Base-by-base conservation (phyloP, 225 moss, liverwort and hornwort species). In the Polytrichum commune region DNA sequence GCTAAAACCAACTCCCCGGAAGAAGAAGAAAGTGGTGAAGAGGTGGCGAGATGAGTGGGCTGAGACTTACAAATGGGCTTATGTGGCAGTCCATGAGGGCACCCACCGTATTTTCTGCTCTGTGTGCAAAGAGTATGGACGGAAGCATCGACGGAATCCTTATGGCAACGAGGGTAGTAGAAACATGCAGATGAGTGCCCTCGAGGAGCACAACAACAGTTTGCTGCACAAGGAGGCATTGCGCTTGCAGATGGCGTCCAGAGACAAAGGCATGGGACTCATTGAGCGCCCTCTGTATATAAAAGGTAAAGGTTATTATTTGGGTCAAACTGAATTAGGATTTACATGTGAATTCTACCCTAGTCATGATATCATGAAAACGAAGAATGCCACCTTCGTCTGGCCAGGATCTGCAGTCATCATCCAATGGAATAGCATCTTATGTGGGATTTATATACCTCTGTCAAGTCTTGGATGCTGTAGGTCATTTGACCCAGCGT, bases 31-130 rank as follows among this genome's bases (percentile, higher is more conserved):
- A 74, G 97, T 98, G 32, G 94, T 98, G 73, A 98, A 98, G 90
- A 88, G 94, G 74, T 98, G 97, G 97, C 92, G 97, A 27, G 97
- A 97, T 60, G 97, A 97, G 77, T 97, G 97, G 97, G 97, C 97
- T 5, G 97, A 97, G 79, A 97, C 97, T 19, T 97, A 97, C 78
- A 97, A 97, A 72, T 97, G 97, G 97, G 97, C 97, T 5, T 97
- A 97, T 60, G 94, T 91, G 5, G 91, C 94, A 29, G 90, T 91
- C 18, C 92, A 92, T 64, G 97, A 97, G 61, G 91, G 88, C 67
- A 94, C 94, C 10, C 94, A 89, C 64, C 92, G 97, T 75, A 97
- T 97, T 69, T 97, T 90, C 71, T 97, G 97, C 77, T 97, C 97
- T 18, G 94, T 97, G 6, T 97, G 97, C 72, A 97, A 97, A 81